These are phyloP conservation scores for Closterium sp. DNA, from an alignment of 139 green algal species.

Conservation along the genomic window DNA sequence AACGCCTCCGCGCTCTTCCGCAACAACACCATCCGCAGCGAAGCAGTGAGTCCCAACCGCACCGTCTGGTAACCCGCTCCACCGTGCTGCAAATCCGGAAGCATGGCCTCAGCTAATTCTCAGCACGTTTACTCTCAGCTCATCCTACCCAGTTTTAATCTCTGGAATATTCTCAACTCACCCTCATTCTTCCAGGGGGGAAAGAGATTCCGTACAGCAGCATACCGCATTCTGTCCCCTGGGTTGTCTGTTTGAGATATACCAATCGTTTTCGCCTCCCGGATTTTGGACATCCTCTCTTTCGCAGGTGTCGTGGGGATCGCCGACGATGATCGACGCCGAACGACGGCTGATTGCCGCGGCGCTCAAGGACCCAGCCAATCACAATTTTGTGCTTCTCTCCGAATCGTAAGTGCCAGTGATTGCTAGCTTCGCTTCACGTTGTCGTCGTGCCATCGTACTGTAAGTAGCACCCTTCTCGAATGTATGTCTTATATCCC, in stretches of 20 bases:
- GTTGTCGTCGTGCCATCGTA: neutral
- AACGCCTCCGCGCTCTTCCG: slow-evolving; percentile 8
- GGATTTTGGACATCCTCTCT: neutral
- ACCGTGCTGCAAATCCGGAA: neutral
- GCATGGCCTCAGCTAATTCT: too few species aligned
- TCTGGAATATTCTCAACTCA: too few species aligned
- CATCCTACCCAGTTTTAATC: too few species aligned
- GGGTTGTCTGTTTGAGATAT: too few species aligned
- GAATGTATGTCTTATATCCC: too few species aligned
- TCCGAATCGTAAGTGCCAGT: slow-evolving; percentile 36
- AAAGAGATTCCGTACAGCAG: too few species aligned
- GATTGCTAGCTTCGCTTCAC: neutral
- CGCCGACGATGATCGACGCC: slow-evolving; percentile 44
- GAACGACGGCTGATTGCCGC: slow-evolving; percentile 38
- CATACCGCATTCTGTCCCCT: too few species aligned
- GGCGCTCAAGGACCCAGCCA: slow-evolving; percentile 42
- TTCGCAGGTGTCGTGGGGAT: slow-evolving; percentile 45
- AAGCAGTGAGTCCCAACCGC: neutral
- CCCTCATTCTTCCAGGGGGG: too few species aligned
- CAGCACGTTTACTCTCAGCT: too few species aligned
- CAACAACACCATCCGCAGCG: slow-evolving; percentile 16
- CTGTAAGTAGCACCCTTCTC: too few species aligned
- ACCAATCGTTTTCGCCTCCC: too few species aligned
- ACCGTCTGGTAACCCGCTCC: neutral
- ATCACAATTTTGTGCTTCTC: slow-evolving; percentile 48